Percentiles rank a stretch among this genome's conserved stretches.
phyloP scores from a whole-genome alignment of 2,329 filamentous ascomycete genomes.

The Exophiala sideris region DNA sequence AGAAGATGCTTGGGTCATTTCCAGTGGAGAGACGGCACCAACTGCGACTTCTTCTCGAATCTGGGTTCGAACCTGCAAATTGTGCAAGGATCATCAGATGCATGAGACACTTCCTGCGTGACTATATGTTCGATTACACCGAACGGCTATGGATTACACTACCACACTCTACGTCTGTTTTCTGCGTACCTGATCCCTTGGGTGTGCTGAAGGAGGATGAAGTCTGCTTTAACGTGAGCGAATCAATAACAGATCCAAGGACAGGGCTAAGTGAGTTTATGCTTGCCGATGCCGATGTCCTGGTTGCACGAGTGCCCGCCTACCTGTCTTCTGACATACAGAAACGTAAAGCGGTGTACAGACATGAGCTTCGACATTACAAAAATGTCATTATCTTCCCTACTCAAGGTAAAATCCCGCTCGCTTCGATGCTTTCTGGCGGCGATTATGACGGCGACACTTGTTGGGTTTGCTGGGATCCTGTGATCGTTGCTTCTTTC shows the following conservation, averaged over 20 bases:
- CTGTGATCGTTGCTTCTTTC: conserved; percentile 50
- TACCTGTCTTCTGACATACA: conserved; percentile 59
- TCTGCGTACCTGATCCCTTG: conserved; percentile 56
- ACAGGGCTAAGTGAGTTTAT: conserved; percentile 40
- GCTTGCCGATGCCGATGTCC: conserved; percentile 49
- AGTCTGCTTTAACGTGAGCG: conserved; percentile 55
- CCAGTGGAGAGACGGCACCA: conserved; percentile 34
- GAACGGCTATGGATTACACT: conserved; percentile 49
- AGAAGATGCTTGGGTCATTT: conserved; percentile 35
- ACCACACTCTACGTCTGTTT: conserved; percentile 51
- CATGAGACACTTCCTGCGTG: conserved; percentile 35
- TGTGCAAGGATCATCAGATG: conserved; percentile 38
- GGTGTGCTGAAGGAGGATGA: conserved; percentile 52
- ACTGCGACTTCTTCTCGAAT: conserved; percentile 39
- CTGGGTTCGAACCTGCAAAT: conserved; percentile 44
- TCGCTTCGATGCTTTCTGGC: conserved; percentile 60
- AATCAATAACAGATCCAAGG: conserved; percentile 38
- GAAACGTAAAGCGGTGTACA: conserved; percentile 48
- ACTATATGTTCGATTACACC: conserved; percentile 42
- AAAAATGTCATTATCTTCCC: conserved; percentile 59
- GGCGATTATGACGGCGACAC: conserved; percentile 65
- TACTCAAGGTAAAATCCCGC: conserved; percentile 48
- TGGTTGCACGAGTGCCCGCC: conserved; percentile 58
- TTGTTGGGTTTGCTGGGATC: conserved; percentile 61
- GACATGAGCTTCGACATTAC: conserved; percentile 51